A percentile compares a stretch with the other conserved stretches of the same genome.
phyloP scores from a whole-genome alignment of 2,329 filamentous ascomycete species.

The Xylaria sp. region DNA sequence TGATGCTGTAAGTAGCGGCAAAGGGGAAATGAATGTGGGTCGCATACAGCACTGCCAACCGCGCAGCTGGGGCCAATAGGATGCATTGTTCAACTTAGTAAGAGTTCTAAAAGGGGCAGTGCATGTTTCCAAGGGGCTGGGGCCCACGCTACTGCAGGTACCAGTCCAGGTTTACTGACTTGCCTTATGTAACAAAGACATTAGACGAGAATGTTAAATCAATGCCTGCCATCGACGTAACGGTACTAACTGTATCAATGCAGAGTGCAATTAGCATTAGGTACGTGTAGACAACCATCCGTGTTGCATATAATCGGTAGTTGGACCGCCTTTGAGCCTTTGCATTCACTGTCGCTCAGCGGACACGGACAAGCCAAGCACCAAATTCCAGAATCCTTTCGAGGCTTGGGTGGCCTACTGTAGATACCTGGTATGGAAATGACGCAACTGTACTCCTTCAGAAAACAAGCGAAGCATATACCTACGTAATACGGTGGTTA shows the following conservation, averaged over 20 bases:
- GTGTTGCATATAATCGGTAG: too few relatives aligned
- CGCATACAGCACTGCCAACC: slow-evolving; percentile 20
- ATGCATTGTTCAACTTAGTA: not conserved
- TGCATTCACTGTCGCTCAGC: not conserved
- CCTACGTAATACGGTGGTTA: too few relatives aligned
- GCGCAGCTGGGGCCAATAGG: slow-evolving; percentile 28
- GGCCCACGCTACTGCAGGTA: slow-evolving; percentile 20
- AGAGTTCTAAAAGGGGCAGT: slow-evolving; percentile 21
- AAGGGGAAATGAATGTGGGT: slow-evolving; percentile 31
- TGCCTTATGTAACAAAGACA: slow-evolving; percentile 15
- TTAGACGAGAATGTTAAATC: not conserved
- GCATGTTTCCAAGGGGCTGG: slow-evolving; percentile 7
- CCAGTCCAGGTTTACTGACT: too few relatives aligned
- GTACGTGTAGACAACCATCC: too few relatives aligned
- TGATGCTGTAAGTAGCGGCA: slow-evolving; percentile 4
- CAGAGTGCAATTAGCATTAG: too few relatives aligned
- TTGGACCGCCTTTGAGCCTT: not conserved
- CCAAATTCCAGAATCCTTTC: slow-evolving; percentile 9
- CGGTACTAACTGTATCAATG: not conserved
- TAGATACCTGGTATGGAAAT: too few relatives aligned
- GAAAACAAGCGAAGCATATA: not conserved
- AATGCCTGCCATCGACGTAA: not conserved
- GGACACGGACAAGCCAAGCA: not conserved
- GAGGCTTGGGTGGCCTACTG: not conserved
- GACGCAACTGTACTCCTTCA: too few relatives aligned